Evolutionary conservation across 2,329 filamentous ascomycete species (phyloP).

Genomic region (Neofusicoccum laricinum): DNA sequence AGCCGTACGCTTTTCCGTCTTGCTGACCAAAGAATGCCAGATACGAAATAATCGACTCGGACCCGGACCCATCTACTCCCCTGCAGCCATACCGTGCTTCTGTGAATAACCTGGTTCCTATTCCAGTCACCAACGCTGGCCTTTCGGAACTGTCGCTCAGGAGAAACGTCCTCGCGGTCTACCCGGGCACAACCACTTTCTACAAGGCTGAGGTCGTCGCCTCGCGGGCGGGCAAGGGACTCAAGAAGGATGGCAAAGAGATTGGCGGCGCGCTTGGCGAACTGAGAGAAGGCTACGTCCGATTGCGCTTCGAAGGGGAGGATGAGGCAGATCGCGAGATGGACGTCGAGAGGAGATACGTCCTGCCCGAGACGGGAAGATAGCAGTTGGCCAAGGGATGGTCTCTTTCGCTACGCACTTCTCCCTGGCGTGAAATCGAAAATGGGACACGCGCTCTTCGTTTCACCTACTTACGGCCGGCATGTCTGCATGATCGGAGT

Average conservation of each 20-base stretch:
- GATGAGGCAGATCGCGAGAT: slow-evolving; percentile 43
- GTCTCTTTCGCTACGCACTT: background rate
- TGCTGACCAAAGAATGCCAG: background rate
- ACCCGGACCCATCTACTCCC: slow-evolving; percentile 40
- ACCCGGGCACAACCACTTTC: slow-evolving; percentile 53
- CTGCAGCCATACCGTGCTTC: slow-evolving; percentile 43
- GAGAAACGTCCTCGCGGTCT: slow-evolving; percentile 48
- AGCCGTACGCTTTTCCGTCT: too few species aligned
- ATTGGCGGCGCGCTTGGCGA: slow-evolving; percentile 15
- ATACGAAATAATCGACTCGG: slow-evolving; percentile 52
- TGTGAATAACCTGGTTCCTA: slow-evolving; percentile 45
- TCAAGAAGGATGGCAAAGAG: slow-evolving; percentile 26
- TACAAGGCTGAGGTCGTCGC: slow-evolving; percentile 51
- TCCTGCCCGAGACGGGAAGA: slow-evolving; percentile 37
- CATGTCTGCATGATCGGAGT: slow-evolving; percentile 15
- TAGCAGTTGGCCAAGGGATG: background rate
- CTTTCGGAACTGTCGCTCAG: slow-evolving; percentile 41
- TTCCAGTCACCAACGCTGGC: slow-evolving; percentile 39
- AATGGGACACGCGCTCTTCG: background rate
- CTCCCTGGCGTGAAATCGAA: background rate
- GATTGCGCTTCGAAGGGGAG: slow-evolving; percentile 49
- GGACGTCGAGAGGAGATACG: slow-evolving; percentile 51
- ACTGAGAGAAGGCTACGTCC: slow-evolving; percentile 33
- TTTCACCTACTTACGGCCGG: slow-evolving; percentile 8
- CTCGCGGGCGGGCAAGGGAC: slow-evolving; percentile 38